Percentiles rank a stretch among this genome's conserved stretches.
These are phyloP conservation scores for Ganoderma leucocontextum DNA, from an alignment of 1,284 basidiomycete species.

Conservation along the genomic window DNA sequence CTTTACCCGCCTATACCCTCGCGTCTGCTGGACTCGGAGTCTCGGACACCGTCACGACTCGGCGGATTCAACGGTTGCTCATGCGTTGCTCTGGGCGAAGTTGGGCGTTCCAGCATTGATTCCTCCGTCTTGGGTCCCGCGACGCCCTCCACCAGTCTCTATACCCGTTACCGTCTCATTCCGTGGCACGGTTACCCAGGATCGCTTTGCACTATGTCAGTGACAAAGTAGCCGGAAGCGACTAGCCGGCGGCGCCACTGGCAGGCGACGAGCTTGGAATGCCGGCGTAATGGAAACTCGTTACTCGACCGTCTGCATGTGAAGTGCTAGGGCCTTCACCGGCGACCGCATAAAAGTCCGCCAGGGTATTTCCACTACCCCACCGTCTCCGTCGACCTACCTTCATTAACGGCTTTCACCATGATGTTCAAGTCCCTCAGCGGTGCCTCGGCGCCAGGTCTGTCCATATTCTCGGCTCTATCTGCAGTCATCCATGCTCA, in stretches of 20 bases:
- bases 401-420: background rate
- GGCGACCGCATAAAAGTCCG: background rate
- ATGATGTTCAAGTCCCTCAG: background rate
- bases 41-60: too few species aligned
- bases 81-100: background rate
- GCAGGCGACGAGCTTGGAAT: background rate
- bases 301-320: background rate
- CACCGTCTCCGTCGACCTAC: background rate
- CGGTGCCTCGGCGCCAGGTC: background rate
- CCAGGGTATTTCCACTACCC: background rate
- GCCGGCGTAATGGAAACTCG: background rate
- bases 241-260: slow-evolving; percentile 1
- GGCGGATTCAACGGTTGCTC: background rate
- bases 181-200: background rate
- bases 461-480: background rate
- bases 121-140: background rate
- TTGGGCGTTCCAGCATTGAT: background rate
- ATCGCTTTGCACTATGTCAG: background rate
- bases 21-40: background rate
- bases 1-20: too few species aligned
- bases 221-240: background rate
- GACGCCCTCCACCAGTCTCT: background rate
- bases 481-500: background rate
- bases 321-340: background rate
- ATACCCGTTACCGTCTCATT: background rate